A percentile compares a stretch with the other conserved stretches of the same genome.
Conservation (phyloP, 1,284 basidiomycete genomes). For the Ustilago sp. region DNA sequence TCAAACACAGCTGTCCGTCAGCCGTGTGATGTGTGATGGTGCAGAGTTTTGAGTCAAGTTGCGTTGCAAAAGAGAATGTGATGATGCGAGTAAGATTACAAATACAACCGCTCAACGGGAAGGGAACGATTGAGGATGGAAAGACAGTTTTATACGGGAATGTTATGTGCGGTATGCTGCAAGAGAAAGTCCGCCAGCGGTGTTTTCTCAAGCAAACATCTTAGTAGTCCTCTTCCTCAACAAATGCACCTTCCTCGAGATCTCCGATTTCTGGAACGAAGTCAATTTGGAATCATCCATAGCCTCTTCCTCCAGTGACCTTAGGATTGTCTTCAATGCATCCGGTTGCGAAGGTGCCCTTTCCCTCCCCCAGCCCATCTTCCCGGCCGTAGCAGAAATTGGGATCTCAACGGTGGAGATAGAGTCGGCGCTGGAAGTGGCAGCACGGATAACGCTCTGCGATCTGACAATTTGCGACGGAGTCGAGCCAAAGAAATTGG, state of each 20-base stretch:
- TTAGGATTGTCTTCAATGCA: conserved; percentile 32
- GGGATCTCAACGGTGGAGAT: background rate
- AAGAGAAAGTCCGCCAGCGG: background rate
- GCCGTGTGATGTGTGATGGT: background rate
- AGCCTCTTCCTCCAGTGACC: conserved; percentile 39
- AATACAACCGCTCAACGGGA: background rate
- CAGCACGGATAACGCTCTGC: conserved; percentile 21
- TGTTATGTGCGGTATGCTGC: background rate
- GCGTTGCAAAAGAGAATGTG: conserved; percentile 2
- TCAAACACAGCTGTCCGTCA: background rate
- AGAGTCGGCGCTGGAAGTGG: conserved; percentile 10
- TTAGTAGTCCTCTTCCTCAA: conserved; percentile 36
- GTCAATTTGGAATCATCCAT: conserved; percentile 36
- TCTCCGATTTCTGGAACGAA: conserved; percentile 39
- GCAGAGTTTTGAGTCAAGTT: background rate
- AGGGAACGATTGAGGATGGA: background rate
- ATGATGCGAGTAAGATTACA: background rate
- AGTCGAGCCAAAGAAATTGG: conserved; percentile 47
- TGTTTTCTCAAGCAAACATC: conserved; percentile 27
- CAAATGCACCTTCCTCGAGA: conserved; percentile 32
- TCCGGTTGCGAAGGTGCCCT: conserved; percentile 17
- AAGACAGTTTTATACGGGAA: background rate
- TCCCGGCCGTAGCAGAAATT: background rate
- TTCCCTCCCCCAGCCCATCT: background rate
- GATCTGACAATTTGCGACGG: conserved; percentile 37